Evolutionary conservation across 495 filamentous ascomycete genomes (phyloP), one percentile per base, ranked within the genome.

Genomic region (Gamarada debralockiae): DNA sequence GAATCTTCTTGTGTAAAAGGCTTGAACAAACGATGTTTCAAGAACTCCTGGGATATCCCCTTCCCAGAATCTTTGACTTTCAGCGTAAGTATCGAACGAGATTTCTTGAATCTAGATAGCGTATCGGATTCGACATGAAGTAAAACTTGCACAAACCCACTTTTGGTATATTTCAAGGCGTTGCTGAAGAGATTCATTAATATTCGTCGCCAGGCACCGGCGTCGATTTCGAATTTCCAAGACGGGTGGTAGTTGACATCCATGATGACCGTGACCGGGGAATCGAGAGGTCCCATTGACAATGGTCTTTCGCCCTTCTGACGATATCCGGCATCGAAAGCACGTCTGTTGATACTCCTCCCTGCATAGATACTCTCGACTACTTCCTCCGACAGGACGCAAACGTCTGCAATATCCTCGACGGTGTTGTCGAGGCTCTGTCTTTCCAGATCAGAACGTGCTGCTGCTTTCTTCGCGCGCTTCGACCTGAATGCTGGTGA

Each of bases 1-100:
- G 71, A 67, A 55, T 87, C 77, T 61, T 91, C 87, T 52, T 92
- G 87, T 0, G 79, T 69, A 55, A 91, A 92, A 0, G 87, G 84
- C 12, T 76, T 79, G 61, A 82, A 92, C 0, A 89, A 64, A 12
- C 76, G 72, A 41, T 84, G 75, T 17, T 78, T 75, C n/a, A 91
- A 67, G 59, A 82, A 92, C 14, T 86, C 82, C 13, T 79, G 67
- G 0, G 75, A 78, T 43, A 92, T 91, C 10, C 88, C 88, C 15
- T 57, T 62, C 3, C 66, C 65, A 3, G 63, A 62, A 44, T 62
- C 62, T 17, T 59, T 60, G 25, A 70, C 45, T 36, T 63, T 65
- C 12, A 65, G 22, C 6, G 48, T 59, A 10, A 65, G 61, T 15
- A 58, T 64, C 0, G 31, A 21, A 27, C 57, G 50, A 0, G 31